Evolutionary conservation across 306 rosid species (phyloP), one percentile per base, ranked within the genome.

Genomic region (Vigna mungo): DNA sequence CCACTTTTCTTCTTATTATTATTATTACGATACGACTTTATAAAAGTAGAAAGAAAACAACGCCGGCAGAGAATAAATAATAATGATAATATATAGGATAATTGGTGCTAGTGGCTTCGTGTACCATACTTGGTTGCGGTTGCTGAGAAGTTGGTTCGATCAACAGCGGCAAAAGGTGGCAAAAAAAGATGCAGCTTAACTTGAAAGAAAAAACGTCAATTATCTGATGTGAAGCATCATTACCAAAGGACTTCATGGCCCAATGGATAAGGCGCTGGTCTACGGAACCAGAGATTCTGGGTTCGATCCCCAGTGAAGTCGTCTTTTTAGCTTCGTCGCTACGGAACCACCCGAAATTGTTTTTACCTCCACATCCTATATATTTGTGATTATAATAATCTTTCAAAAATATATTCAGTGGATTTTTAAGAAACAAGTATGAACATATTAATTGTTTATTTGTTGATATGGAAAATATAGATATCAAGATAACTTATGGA

Each of bases 191-290:
- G 55, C 63, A 9, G 14, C 20, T 46, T 39, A 39, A 8, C 34
- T 39, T 13, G n/a, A 34, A 43, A 43, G 47, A 15, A 2, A 2
- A 34, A 61, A 18, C 1, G 0, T 7, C 0, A n/a, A 8, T 13
- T 59, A 13, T 6, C 0, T 59, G 1, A 6, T 27, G 6, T 2
- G 15, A 6, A 14, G 0, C 2, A 0, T 0, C 0, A 5, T 12
- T 3, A 23, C 4, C 6, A 60, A 30, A 27, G 3, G 84, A 81
- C 81, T 80, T 73, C 76, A 85, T 79, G 81, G 83, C 85, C 89
- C 85, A 90, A 91, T 90, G 96, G 97, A 94, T 90, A 91, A 91
- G 97, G 94, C 90, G 97, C 94, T 90, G 94, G 96, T 88, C 97
- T 91, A 90, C 96, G 96, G 71, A 94, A 90, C 92, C 92, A 93